Conservation (phyloP, 192 early-diverging fungal genomes). For the Radiomyces spectabilis region DNA sequence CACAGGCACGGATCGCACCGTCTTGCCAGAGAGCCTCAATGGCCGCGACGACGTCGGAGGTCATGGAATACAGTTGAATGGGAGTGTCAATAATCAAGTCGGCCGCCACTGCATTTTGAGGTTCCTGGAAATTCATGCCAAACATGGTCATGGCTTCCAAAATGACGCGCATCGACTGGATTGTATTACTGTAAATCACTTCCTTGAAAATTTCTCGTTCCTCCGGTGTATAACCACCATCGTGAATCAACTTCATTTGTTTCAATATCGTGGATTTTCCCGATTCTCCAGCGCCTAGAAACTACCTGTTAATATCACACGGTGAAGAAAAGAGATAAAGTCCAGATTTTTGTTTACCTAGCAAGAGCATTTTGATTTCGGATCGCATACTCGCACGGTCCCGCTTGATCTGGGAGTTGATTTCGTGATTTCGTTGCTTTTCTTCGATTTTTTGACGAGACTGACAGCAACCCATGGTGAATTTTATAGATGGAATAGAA, state of each 20-base stretch:
- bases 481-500: background rate
- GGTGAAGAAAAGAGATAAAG: background rate
- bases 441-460: conserved; percentile 79
- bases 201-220: conserved; percentile 90
- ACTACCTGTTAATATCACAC: conserved; percentile 1
- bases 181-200: conserved; percentile 90
- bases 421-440: conserved; percentile 79
- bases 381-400: conserved; percentile 74
- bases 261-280: conserved; percentile 95
- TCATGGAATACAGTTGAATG: conserved; percentile 77
- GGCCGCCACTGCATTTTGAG: conserved; percentile 60
- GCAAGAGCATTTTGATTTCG: conserved; percentile 92
- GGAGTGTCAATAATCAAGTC: conserved; percentile 70
- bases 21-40: conserved; percentile 75
- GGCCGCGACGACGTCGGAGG: conserved; percentile 62
- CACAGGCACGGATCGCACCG: conserved; percentile 68
- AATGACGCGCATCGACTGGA: conserved; percentile 90
- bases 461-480: conserved; percentile 79
- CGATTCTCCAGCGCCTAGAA: conserved; percentile 91
- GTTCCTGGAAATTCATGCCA: conserved; percentile 61
- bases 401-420: conserved; percentile 76
- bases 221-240: conserved; percentile 80
- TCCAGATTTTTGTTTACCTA: conserved; percentile 39
- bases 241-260: conserved; percentile 97
- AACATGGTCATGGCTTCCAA: conserved; percentile 89